Base-by-base conservation (phyloP, 352 stramenopile genomes). In the Phytophthora syringae region DNA sequence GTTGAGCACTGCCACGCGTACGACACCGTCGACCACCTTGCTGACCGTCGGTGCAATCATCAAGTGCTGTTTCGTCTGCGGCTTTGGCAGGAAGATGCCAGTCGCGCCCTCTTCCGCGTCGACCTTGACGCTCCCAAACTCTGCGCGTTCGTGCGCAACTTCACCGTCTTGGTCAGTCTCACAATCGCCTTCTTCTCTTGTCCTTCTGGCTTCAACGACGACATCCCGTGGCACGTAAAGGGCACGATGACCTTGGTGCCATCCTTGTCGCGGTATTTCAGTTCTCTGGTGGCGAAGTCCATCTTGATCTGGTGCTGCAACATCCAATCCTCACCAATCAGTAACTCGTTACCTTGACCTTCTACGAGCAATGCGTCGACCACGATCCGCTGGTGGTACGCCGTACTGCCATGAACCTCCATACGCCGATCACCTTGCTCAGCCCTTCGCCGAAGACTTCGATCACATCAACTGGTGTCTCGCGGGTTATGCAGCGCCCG, bases 11-110 rank as follows among this genome's bases (percentile, higher is more conserved):
- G 50, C 30, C 0, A 69, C 27, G 0, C 45, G 7, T 9, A 51
- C 13, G 4, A 39, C 9, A 15, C 32, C 32, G 12, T 39, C 12
- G 12, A 4, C 3, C 3, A 54, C 24, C 0, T 49, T 60, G 15
- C 32, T 30, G 13, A 76, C 51, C 0, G 57, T 72, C 3, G 52
- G 52, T 3, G 47, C 40, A 21, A 66, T 20, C 18, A 72, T 6
- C 32, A 76, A 1, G 10, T 66, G 48, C 7, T 52, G 28, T 15
- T 58, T 52, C 0, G 0, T 18, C 1, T 2, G 42, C 0, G 52
- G 47, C 16, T 60, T 58, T 20, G 60, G 49, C 18, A 55, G 3
- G 47, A 74, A 54, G 22, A 53, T 15, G 5, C 55, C 43, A 6
- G 30, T 28, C 0, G 53, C 27, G 0, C 59, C 65, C 5, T 74